Evolutionary conservation across 2,329 filamentous ascomycete species (phyloP).

Genomic region (Venturia nashicola): DNA sequence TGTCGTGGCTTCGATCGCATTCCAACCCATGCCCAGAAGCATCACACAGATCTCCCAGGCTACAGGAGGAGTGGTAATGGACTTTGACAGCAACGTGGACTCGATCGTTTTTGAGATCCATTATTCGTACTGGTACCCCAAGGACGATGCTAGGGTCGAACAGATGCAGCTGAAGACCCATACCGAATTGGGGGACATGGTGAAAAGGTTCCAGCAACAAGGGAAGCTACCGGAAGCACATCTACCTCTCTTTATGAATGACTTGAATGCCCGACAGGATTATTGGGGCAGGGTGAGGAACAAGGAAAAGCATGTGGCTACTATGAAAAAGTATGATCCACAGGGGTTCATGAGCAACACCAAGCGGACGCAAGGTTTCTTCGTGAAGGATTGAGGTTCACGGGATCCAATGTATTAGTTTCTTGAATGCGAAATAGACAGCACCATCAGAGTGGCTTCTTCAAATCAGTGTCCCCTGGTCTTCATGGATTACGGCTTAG

Average conservation of each 20-base stretch:
- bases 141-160: conserved; percentile 26
- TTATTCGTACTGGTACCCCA: conserved; percentile 27
- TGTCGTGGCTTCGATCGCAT: conserved; percentile 22
- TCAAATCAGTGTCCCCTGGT: no score
- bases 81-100: conserved; percentile 27
- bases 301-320: conserved; percentile 20
- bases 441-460: no score
- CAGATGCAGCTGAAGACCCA: conserved; percentile 27
- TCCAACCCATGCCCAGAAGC: conserved; percentile 21
- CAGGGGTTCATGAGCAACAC: conserved; percentile 24
- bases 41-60: conserved; percentile 3
- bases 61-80: conserved; percentile 18
- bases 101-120: conserved; percentile 35
- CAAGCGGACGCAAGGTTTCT: conserved; percentile 16
- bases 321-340: conserved; percentile 27
- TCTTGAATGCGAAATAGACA: neutral
- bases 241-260: conserved; percentile 35
- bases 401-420: neutral
- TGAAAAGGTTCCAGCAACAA: conserved; percentile 20
- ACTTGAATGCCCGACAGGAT: conserved; percentile 31
- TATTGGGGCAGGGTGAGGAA: conserved; percentile 27
- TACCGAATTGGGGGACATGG: conserved; percentile 22
- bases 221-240: conserved; percentile 15
- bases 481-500: no score
- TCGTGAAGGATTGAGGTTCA: neutral